phyloP scores from a whole-genome alignment of 495 filamentous ascomycete species.

The Xylaria bambusicola region DNA sequence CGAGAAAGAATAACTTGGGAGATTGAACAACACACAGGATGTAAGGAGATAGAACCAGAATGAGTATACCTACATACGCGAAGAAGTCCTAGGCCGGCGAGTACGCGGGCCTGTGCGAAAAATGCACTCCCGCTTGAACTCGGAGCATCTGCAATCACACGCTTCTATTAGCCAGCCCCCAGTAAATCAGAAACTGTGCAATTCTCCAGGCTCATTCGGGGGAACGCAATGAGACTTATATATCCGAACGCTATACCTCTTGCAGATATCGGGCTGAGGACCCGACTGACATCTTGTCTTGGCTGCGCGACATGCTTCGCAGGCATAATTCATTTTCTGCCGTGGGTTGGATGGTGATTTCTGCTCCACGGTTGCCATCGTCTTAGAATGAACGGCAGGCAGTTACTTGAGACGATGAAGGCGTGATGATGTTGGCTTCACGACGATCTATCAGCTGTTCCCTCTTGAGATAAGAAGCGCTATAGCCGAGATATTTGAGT shows the following conservation, averaged over 20 bases:
- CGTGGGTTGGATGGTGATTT: constrained; percentile 7
- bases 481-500: background rate
- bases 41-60: background rate
- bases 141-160: constrained; percentile 40
- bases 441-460: background rate
- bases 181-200: background rate
- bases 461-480: background rate
- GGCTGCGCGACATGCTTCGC: constrained; percentile 48
- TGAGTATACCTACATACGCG: constrained; percentile 34
- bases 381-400: no score
- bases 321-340: constrained; percentile 44
- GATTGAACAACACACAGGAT: background rate
- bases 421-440: no score
- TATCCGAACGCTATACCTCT: constrained; percentile 36
- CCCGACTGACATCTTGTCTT: constrained; percentile 50
- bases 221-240: background rate
- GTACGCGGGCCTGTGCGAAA: constrained; percentile 49
- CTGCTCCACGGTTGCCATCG: constrained; percentile 6
- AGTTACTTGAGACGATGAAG: no score
- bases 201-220: background rate
- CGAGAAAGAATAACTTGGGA: no score
- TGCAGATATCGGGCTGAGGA: constrained; percentile 45
- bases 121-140: constrained; percentile 51
- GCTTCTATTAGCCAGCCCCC: background rate
- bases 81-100: constrained; percentile 36